Base-by-base conservation (phyloP, 2,329 filamentous ascomycete genomes). In the Fusarium sp. region DNA sequence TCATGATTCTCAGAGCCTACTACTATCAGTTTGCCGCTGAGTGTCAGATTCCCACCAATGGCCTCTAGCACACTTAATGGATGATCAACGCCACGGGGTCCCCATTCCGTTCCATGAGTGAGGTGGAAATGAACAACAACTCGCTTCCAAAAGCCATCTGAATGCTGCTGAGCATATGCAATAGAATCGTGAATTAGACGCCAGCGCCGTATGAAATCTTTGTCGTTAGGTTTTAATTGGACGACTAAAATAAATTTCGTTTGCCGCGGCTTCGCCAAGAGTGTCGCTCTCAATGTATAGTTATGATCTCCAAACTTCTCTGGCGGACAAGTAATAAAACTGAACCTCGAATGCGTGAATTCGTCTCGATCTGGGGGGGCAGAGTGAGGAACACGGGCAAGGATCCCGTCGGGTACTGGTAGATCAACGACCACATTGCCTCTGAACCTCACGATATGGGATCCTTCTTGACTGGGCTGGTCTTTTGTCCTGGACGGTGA, bases 391-490 rank as follows among this genome's bases (percentile, higher is more conserved):
- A 30, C 10, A 18, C 22, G 28, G 3, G 11, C 7, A 12, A 50
- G 47, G 8, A 50, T n/a, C 14, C 20, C 12, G 14, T n/a, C 15
- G 0, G 47, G 47, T n/a, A n/a, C 28, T 13, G 26, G 28, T 17
- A 30, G 3, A 32, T 18, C 28, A 32, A 50, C 3, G 1, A 50
- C 20, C 10, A 50, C 10, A 5, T 50, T 50, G 7, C 47, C 47
- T 17, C 7, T 30, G 0, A 30, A n/a, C 5, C 22, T 50, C 5
- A 3, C 4, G 28, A 48, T n/a, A 17, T 12, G 3, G 20, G 0
- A 1, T 1, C 5, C 14, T 22, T n/a, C 14, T 7, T n/a, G 10
- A 8, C 26, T 30, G 4, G 26, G 3, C 0, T 17, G 5, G 0
- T 17, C 45, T 12, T 22, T 7, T 11, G 20, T 22, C 13, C 0